Percentiles rank a stretch among this genome's conserved stretches.
Evolutionary conservation across 352 stramenopile species (phyloP).

Genomic region (Phytophthora ramorum): DNA sequence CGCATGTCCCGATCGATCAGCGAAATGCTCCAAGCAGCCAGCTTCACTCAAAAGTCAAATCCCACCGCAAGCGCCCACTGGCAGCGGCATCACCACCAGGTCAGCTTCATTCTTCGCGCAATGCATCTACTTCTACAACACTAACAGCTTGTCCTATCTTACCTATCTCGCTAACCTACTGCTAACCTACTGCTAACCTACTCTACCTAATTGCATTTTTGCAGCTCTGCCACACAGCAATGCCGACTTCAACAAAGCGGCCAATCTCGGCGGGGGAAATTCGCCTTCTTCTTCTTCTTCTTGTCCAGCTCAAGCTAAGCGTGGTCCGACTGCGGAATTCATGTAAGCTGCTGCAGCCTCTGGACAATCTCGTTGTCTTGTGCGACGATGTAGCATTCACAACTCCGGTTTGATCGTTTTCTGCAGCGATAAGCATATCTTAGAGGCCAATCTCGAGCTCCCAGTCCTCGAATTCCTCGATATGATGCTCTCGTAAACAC

Average conservation of each 20-base stretch:
- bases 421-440: constrained; percentile 48
- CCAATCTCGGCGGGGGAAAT: constrained; percentile 4
- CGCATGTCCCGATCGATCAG: neutral
- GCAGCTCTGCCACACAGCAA: constrained; percentile 17
- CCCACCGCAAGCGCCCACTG: constrained; percentile 20
- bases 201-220: constrained; percentile 46
- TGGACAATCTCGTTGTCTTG: neutral
- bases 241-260: constrained; percentile 2
- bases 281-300: constrained; percentile 1
- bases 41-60: constrained; percentile 2
- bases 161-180: constrained; percentile 38
- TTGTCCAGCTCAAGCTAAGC: constrained; percentile 14
- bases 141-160: constrained; percentile 43
- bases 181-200: constrained; percentile 46
- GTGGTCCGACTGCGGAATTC: constrained; percentile 28
- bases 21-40: neutral
- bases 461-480: constrained; percentile 70
- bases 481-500: constrained; percentile 62
- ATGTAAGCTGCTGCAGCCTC: constrained; percentile 22
- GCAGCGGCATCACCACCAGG: constrained; percentile 23
- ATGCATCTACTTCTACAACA: constrained; percentile 40
- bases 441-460: constrained; percentile 57
- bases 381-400: neutral
- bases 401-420: constrained; percentile 11
- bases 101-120: constrained; percentile 29